Evolutionary conservation across 306 rosid genomes (phyloP), one percentile per base, ranked within the genome.

Genomic region (Vigna trinervia): DNA sequence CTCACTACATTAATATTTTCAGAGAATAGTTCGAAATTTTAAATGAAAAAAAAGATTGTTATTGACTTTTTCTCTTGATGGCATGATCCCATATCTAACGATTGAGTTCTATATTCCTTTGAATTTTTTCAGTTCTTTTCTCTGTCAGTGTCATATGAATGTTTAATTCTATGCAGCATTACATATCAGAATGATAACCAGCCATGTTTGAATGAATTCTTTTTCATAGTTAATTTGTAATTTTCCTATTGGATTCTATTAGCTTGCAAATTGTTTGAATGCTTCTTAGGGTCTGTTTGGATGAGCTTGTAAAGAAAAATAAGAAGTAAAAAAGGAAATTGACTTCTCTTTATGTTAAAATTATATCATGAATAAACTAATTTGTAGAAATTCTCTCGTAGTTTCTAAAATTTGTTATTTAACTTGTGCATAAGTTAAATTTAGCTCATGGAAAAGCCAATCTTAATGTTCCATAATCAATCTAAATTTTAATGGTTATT

Each of bases 401-500:
- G 11, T 39, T 1, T 8, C 45, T 39, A 10, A 39, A 39, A 8
- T 0, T 1, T 38, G 8, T 39, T 8, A 39, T 8, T 39, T 39
- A 39, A 39, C 45, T 39, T 8, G 45, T 39, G 3, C 45, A 1
- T 39, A 39, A 34, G 39, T 5, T 34, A 34, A 34, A 34, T 34
- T 39, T 39, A 39, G 45, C 11, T 39, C 9, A 8, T 39, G 3
- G 11, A 39, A 8, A 38, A 8, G 12, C 9, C 45, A 39, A 39
- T 39, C 28, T 26, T 26, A 26, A 30, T 30, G 34, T 30, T 30
- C 34, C 34, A 30, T 30, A 30, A 4, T 30, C 34, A 30, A 30
- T 32, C 53, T 47, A 74, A 69, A 61, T 61, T 72, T 60, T 26
- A 52, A 76, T 74, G 70, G 71, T 79, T 83, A 64, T 80, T 66